Evolutionary conservation across 805 yeast species (phyloP), one percentile per base, ranked within the genome.

Genomic region (Sugiyamaella floridensis): DNA sequence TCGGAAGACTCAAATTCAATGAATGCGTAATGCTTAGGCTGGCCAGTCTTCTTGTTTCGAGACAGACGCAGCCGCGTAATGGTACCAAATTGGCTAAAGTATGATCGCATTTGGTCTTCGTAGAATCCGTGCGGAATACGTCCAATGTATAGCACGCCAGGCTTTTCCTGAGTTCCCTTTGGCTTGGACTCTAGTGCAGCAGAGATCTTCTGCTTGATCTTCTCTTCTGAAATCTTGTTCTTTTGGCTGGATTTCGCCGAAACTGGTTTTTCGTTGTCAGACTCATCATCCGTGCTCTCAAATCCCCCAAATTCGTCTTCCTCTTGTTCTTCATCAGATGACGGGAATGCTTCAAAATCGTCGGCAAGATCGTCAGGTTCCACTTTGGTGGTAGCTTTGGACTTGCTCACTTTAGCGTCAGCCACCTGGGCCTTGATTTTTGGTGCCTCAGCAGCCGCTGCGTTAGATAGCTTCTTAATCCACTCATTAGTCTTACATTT

Each of bases 71-170:
- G 76, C 60, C 88, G 82, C 45, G 81, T 75, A 54, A 93, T 83
- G 41, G 79, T 83, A 56, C 99, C 99, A 71, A 93, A 93, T 72
- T 93, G 99, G 47, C 79, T 71, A 67, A 93, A 92, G 71, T 93
- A 93, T 63, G 81, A 79, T 56, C 78, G 78, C 75, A 85, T 74
- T 58, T 74, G 72, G 41, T 71, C 75, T 70, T 93, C 98, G 62
- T 89, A 83, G 73, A 93, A 89, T 43, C 96, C 96, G 61, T 85
- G 83, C 45, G 99, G 99, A 58, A 93, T 77, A 66, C 97, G 81
- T 51, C 98, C 97, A 37, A 93, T 79, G 68, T 90, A 93, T 51
- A 93, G 73, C 50, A 89, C 88, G 40, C 92, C 89, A 9, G 62
- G 55, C 44, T 53, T 51, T n/a, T 53, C 54, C 34, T 49, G 43